A percentile compares a stretch with the other conserved stretches of the same genome.
Conservation (phyloP, 495 filamentous ascomycete species). For the Ascobolus immersus region DNA sequence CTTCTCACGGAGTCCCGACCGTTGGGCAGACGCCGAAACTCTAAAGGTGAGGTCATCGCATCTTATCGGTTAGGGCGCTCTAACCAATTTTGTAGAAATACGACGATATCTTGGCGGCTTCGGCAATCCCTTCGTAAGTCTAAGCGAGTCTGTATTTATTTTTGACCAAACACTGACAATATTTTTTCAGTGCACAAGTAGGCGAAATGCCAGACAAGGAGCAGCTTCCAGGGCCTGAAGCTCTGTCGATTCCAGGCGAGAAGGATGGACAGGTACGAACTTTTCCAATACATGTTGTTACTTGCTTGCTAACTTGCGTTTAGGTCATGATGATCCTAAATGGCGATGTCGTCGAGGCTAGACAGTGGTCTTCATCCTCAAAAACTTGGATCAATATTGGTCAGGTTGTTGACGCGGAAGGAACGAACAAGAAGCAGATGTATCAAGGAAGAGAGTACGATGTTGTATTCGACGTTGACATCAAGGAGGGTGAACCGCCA, state of each 20-base stretch:
- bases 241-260: slow-evolving; percentile 55
- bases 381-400: slow-evolving; percentile 65
- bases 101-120: slow-evolving; percentile 53
- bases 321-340: slow-evolving; percentile 51
- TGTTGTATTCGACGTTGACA: slow-evolving; percentile 94
- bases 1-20: slow-evolving; percentile 50
- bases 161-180: neutral
- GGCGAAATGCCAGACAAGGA: slow-evolving; percentile 73
- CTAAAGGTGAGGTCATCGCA: slow-evolving; percentile 15
- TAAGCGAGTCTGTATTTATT: neutral
- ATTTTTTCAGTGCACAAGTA: slow-evolving; percentile 23
- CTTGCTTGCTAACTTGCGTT: neutral
- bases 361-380: slow-evolving; percentile 47
- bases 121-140: slow-evolving; percentile 55
- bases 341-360: slow-evolving; percentile 46
- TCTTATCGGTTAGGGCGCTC: slow-evolving; percentile 1
- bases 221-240: slow-evolving; percentile 61
- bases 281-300: neutral
- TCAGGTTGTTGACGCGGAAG: slow-evolving; percentile 74
- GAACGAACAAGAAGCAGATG: slow-evolving; percentile 33
- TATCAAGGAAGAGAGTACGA: slow-evolving; percentile 80
- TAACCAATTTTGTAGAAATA: slow-evolving; percentile 28
- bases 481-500: slow-evolving; percentile 82
- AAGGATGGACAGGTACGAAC: slow-evolving; percentile 67
- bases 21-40: slow-evolving; percentile 33